Base-by-base conservation (phyloP, 495 filamentous ascomycete genomes). In the Annulohypoxylon moriforme region DNA sequence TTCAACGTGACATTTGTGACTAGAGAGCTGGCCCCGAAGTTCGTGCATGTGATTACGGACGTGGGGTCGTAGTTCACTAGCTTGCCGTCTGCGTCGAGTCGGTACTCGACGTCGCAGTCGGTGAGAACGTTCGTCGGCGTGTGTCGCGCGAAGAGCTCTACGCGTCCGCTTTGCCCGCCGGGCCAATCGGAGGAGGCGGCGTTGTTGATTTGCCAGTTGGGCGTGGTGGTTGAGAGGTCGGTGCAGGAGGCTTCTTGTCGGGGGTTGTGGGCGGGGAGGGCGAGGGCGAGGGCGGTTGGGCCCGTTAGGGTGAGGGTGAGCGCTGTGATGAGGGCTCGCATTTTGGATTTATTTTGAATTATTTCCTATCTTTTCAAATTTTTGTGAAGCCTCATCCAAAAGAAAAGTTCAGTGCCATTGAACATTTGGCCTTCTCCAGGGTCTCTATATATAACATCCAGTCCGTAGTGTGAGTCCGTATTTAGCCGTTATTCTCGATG, bases 181-280 rank as follows among this genome's bases (percentile, higher is more conserved):
- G 71, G 71, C 71, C 71, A 74, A 67, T 74, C 71, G 8, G 71
- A 74, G 3, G 71, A 74, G 1, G 34, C 53, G 3, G 71, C 71
- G 33, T 74, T 63, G 5, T 59, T 50, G 16, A 74, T 9, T 11
- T 68, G 11, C 71, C 71, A 74, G 58, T 71, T 71, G 0, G 71
- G 71, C 1, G 58, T 34, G 2, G 57, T 36, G 6, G 62, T 64
- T 25, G 71, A 74, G 5, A 74, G 22, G 0, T 67, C 63, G 0
- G 67, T 4, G 53, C 71, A 74, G 1, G 22, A 1, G 4, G 46
- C 57, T 33, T 27, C 24, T 49, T 38, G 65, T 8, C 61, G 66
- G 6, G 44, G 1, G 6, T 34, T 0, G 6, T 34, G 13, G 49
- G 24, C 3, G 0, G 67, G 57, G 33, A 16, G 22, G 24, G 67